phyloP scores from a whole-genome alignment of 73 alveolate species.

The Paraurostyla sp. region DNA sequence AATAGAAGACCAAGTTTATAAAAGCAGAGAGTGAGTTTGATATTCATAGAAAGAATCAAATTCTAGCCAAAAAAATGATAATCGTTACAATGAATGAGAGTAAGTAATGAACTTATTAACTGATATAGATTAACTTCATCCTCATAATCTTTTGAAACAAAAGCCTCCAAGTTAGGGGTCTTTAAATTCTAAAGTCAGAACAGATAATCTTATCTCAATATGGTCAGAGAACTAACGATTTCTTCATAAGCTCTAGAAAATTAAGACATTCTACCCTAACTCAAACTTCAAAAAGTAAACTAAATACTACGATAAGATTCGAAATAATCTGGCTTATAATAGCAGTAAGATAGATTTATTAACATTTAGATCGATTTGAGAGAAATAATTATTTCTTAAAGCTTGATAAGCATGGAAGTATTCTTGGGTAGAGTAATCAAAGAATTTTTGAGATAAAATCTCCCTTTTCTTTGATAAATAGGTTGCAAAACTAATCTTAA shows the following conservation, averaged over 20 bases:
- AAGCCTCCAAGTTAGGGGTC: slow-evolving; percentile 33
- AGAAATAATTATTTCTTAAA: slow-evolving; percentile 41
- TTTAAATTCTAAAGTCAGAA: slow-evolving; percentile 11
- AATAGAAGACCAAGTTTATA: neutral
- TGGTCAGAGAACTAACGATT: slow-evolving; percentile 33
- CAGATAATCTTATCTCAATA: neutral
- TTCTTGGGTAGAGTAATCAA: neutral
- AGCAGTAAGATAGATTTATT: neutral
- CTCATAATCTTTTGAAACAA: neutral
- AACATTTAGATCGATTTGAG: slow-evolving; percentile 22
- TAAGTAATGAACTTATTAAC: neutral
- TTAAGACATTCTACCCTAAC: neutral
- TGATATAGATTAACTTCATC: slow-evolving; percentile 18
- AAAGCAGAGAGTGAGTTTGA: slow-evolving; percentile 17
- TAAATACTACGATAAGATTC: neutral
- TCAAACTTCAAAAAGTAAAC: neutral
- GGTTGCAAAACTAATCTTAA: too few species aligned
- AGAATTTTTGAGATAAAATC: slow-evolving; percentile 30
- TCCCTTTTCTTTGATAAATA: neutral
- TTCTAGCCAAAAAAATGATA: neutral
- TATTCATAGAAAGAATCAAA: neutral
- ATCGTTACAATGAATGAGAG: neutral
- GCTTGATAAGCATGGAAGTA: slow-evolving; percentile 11
- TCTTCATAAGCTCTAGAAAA: neutral
- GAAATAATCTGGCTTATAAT: neutral